Evolutionary conservation across 2,329 filamentous ascomycete species (phyloP).

Genomic region (Calonectria pseudoreteaudii): DNA sequence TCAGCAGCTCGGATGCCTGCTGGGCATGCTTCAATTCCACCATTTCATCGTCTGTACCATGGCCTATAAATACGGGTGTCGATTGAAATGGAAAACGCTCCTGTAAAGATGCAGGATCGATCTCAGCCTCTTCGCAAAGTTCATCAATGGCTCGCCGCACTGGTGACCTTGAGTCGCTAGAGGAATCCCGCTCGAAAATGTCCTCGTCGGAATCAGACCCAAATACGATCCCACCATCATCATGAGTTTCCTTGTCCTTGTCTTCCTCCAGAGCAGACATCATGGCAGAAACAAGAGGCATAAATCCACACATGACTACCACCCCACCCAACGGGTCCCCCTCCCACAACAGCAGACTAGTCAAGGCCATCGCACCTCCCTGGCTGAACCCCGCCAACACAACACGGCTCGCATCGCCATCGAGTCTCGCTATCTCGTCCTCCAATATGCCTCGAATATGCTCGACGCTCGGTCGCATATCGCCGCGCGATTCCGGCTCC

Average conservation of each 20-base stretch:
- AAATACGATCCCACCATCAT: slow-evolving; percentile 15
- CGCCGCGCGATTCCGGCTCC: slow-evolving; percentile 45
- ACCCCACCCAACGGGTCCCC: slow-evolving; percentile 51
- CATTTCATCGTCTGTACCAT: slow-evolving; percentile 57
- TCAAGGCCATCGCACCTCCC: slow-evolving; percentile 61
- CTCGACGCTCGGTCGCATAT: slow-evolving; percentile 54
- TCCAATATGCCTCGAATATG: slow-evolving; percentile 54
- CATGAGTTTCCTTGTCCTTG: neutral
- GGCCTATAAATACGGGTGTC: slow-evolving; percentile 59
- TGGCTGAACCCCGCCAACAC: slow-evolving; percentile 66
- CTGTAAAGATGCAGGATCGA: slow-evolving; percentile 15
- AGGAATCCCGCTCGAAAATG: slow-evolving; percentile 33
- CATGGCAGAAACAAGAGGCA: slow-evolving; percentile 54
- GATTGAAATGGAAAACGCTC: slow-evolving; percentile 30
- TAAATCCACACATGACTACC: slow-evolving; percentile 59
- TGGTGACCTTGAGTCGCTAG: slow-evolving; percentile 20
- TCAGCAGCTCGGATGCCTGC: slow-evolving; percentile 49
- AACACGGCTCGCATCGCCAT: slow-evolving; percentile 51
- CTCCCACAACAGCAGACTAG: slow-evolving; percentile 57
- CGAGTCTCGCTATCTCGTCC: slow-evolving; percentile 50
- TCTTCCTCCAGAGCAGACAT: slow-evolving; percentile 30
- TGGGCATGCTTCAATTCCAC: slow-evolving; percentile 52
- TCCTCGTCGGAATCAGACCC: slow-evolving; percentile 24
- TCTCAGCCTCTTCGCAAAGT: slow-evolving; percentile 44
- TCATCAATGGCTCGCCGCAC: slow-evolving; percentile 39